Evolutionary conservation across 2,329 filamentous ascomycete species (phyloP).

Genomic region (Xylaria sp.): DNA sequence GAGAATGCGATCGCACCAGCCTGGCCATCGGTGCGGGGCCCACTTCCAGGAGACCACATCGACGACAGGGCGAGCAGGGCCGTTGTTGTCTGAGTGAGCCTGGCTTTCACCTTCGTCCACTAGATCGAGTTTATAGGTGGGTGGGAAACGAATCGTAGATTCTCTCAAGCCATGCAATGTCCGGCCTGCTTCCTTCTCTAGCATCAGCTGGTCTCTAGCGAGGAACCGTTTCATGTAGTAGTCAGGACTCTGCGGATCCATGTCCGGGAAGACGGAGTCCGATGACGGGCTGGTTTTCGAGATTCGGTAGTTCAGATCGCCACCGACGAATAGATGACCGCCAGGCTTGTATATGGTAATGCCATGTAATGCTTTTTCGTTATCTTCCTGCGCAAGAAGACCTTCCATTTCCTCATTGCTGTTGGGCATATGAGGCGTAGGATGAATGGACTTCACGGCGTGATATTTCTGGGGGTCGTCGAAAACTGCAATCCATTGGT

Average conservation of each 20-base stretch:
- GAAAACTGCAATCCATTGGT: slow-evolving; percentile 52
- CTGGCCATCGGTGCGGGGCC: slow-evolving; percentile 78
- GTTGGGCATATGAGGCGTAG: slow-evolving; percentile 15
- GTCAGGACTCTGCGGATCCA: slow-evolving; percentile 47
- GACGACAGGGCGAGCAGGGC: slow-evolving; percentile 15
- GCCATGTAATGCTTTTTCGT: slow-evolving; percentile 44
- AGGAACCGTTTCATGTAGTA: slow-evolving; percentile 66
- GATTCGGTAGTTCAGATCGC: slow-evolving; percentile 94
- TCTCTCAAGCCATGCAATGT: slow-evolving; percentile 77
- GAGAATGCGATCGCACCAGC: slow-evolving; percentile 89
- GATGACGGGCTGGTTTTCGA: slow-evolving; percentile 58
- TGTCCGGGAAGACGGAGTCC: slow-evolving; percentile 58
- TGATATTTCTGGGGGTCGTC: slow-evolving; percentile 43
- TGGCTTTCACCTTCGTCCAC: slow-evolving; percentile 13
- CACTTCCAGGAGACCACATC: slow-evolving; percentile 59
- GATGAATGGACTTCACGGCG: slow-evolving; percentile 4
- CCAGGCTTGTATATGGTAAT: slow-evolving; percentile 68
- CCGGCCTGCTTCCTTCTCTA: slow-evolving; percentile 61
- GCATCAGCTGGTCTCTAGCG: slow-evolving; percentile 69
- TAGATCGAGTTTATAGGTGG: slow-evolving; percentile 80
- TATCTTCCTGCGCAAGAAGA: slow-evolving; percentile 23
- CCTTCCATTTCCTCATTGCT: slow-evolving; percentile 20
- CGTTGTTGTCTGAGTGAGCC: slow-evolving; percentile 5
- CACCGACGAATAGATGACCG: slow-evolving; percentile 77
- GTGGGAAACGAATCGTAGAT: slow-evolving; percentile 70